Percentiles rank a stretch among this genome's conserved stretches.
phyloP scores from a whole-genome alignment of 768 basidiomycete genomes.

The Phaeolepiota aurea region DNA sequence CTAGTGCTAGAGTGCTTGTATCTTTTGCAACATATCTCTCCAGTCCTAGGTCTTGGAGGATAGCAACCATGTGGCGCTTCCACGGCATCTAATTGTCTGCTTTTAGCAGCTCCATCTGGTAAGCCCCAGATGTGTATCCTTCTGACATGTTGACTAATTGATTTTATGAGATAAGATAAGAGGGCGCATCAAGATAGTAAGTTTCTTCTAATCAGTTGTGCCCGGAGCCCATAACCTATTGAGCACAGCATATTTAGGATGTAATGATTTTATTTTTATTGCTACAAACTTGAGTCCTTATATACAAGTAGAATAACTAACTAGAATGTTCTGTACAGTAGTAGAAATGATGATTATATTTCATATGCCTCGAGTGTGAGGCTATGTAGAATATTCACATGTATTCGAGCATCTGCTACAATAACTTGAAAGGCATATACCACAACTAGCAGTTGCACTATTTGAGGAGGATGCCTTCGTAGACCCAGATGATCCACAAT shows the following conservation, averaged over 20 bases:
- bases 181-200: neutral
- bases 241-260: neutral
- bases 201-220: neutral
- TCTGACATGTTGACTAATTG: no score
- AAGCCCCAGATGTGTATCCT: constrained; percentile 8
- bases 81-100: constrained; percentile 18
- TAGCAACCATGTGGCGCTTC: constrained; percentile 17
- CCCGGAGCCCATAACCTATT: neutral
- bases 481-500: no score
- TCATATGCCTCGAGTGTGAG: neutral
- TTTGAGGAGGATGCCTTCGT: no score
- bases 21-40: constrained; percentile 13
- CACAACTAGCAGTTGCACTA: no score
- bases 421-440: no score
- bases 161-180: neutral
- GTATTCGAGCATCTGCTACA: constrained; percentile 1
- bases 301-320: neutral
- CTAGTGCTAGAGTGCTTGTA: constrained; percentile 7
- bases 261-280: neutral
- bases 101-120: constrained; percentile 16
- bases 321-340: neutral
- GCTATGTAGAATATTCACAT: no score
- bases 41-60: constrained; percentile 17
- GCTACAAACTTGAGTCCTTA: neutral
- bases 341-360: neutral